Conservation (phyloP, 495 filamentous ascomycete species). For the Aspergillus wentii region DNA sequence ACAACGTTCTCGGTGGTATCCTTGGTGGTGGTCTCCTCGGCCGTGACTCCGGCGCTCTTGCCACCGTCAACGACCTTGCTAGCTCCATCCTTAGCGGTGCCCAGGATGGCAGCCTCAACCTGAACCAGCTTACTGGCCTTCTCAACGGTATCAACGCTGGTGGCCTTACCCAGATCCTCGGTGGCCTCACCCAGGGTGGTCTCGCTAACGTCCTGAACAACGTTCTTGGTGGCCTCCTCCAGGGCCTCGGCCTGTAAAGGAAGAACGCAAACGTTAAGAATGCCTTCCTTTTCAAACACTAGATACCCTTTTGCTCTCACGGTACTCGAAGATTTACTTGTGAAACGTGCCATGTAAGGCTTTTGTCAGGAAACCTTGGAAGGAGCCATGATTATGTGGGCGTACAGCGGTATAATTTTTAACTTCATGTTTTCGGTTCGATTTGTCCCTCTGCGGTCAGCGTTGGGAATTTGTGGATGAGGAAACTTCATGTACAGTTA, state of each 20-base stretch:
- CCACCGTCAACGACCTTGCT: not conserved
- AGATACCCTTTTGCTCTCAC: not conserved
- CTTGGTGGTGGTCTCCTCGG: not conserved
- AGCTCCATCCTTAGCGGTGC: constrained; percentile 1
- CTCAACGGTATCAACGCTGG: constrained; percentile 5
- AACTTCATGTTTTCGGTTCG: too few relatives aligned
- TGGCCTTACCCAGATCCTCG: not conserved
- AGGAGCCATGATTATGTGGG: constrained; percentile 3
- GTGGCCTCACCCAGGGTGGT: not conserved
- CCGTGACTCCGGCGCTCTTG: constrained; percentile 3
- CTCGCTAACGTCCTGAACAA: constrained; percentile 2
- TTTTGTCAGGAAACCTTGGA: constrained; percentile 1
- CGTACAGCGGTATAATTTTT: constrained; percentile 1
- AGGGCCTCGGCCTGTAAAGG: constrained; percentile 3
- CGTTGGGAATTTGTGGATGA: too few relatives aligned
- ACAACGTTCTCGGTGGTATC: not conserved
- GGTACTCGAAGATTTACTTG: too few relatives aligned
- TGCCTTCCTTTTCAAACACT: constrained; percentile 1
- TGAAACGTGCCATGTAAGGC: constrained; percentile 4
- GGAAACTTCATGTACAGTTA: too few relatives aligned
- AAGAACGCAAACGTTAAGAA: constrained; percentile 1
- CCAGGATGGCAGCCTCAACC: not conserved
- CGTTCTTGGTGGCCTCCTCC: constrained; percentile 3
- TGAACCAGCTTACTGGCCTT: not conserved
- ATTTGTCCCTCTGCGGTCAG: too few relatives aligned